phyloP scores from a whole-genome alignment of 1,284 basidiomycete genomes.

The Tilletiaria anomala region DNA sequence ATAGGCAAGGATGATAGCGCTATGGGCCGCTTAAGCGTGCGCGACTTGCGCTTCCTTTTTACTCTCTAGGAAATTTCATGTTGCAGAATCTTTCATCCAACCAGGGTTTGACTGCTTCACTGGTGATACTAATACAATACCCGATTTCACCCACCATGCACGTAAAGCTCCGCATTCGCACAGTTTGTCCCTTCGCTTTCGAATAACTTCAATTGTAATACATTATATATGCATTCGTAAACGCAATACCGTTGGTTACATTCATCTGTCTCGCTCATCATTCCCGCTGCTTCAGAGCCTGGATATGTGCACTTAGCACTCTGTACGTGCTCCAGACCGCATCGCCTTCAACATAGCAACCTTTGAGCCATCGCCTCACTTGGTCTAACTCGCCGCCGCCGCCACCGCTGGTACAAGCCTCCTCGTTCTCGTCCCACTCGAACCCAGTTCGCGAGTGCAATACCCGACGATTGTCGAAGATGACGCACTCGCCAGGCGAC shows the following conservation, averaged over 20 bases:
- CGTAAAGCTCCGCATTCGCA: too few relatives aligned
- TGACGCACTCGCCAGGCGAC: conserved; percentile 66
- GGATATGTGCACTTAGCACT: conserved; percentile 20
- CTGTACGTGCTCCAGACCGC: conserved; percentile 49
- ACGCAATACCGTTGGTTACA: too few relatives aligned
- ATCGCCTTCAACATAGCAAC: conserved; percentile 71
- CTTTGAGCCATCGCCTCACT: conserved; percentile 61
- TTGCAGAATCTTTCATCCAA: too few relatives aligned
- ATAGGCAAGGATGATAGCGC: conserved; percentile 37
- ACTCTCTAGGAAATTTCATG: not conserved
- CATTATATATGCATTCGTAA: too few relatives aligned
- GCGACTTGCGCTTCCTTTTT: not conserved
- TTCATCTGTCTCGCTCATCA: too few relatives aligned
- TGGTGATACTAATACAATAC: too few relatives aligned
- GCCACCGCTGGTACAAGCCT: conserved; percentile 23
- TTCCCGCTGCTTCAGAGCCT: too few relatives aligned
- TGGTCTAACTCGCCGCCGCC: conserved; percentile 41
- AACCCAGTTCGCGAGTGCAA: conserved; percentile 78
- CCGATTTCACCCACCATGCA: too few relatives aligned
- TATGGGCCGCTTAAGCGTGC: conserved; percentile 29
- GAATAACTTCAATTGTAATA: too few relatives aligned
- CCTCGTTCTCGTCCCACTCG: conserved; percentile 41
- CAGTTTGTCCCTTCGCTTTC: too few relatives aligned
- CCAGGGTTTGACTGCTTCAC: too few relatives aligned
- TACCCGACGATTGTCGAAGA: conserved; percentile 88